phyloP scores from a whole-genome alignment of 2,329 filamentous ascomycete genomes.

The Mycosphaerella arachidis region DNA sequence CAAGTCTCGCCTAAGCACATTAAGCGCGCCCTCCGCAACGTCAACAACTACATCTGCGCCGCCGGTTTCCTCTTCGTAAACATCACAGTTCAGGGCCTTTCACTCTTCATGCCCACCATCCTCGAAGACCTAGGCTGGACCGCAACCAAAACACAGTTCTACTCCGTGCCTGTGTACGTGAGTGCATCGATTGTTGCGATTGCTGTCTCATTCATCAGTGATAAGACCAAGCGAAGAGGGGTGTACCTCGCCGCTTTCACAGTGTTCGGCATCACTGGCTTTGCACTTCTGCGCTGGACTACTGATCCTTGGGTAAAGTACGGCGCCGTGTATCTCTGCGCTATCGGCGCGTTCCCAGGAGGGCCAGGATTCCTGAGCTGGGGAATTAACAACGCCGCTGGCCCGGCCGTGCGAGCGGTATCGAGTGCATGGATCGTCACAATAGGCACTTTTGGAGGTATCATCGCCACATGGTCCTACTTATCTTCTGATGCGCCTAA shows the following conservation, averaged over 20 bases:
- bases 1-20: constrained; percentile 48
- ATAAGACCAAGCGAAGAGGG: constrained; percentile 20
- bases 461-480: constrained; percentile 58
- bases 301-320: constrained; percentile 30
- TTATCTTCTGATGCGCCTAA: constrained; percentile 43
- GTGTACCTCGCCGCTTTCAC: constrained; percentile 22
- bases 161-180: constrained; percentile 42
- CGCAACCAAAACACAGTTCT: constrained; percentile 44
- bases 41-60: constrained; percentile 58
- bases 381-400: constrained; percentile 57
- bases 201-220: constrained; percentile 23
- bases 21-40: constrained; percentile 49
- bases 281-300: constrained; percentile 31
- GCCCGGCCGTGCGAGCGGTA: constrained; percentile 54
- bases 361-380: constrained; percentile 56
- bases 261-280: constrained; percentile 30
- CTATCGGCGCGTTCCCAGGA: constrained; percentile 52
- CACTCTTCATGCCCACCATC: constrained; percentile 45
- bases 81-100: constrained; percentile 49
- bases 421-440: constrained; percentile 53
- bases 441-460: constrained; percentile 54
- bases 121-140: constrained; percentile 63
- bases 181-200: constrained; percentile 22
- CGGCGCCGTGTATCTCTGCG: constrained; percentile 36
- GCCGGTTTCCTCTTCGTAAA: constrained; percentile 58